Conservation (phyloP, 371 early-diverging fungal genomes). For the Rhizopus delemar region DNA sequence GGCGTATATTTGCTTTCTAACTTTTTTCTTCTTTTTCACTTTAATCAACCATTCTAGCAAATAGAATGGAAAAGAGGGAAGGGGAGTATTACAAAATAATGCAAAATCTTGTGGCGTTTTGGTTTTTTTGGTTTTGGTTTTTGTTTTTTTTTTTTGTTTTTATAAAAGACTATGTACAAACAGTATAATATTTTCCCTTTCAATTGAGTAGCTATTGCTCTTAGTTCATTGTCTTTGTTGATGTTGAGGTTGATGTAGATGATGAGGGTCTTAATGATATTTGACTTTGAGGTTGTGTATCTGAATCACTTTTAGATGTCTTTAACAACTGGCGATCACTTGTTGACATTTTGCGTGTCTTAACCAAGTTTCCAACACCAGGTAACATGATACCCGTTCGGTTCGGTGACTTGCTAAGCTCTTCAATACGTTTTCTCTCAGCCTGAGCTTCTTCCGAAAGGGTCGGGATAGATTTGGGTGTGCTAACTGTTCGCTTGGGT, state of each 20-base stretch:
- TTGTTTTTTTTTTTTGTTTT: too few species aligned
- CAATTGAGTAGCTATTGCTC: too few species aligned
- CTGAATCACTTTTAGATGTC: conserved; percentile 19
- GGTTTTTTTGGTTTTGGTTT: too few species aligned
- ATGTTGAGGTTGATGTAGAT: neutral
- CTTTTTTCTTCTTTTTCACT: too few species aligned
- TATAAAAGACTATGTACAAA: too few species aligned
- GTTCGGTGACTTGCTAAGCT: conserved; percentile 3
- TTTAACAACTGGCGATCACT: conserved; percentile 2
- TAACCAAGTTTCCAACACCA: conserved; percentile 19
- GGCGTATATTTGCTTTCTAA: too few species aligned
- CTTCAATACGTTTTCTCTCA: conserved; percentile 19
- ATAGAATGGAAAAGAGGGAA: too few species aligned
- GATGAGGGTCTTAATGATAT: neutral
- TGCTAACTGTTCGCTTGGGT: neutral
- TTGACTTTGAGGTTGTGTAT: conserved; percentile 7
- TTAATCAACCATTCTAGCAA: too few species aligned
- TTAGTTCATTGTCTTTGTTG: neutral
- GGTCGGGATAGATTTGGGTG: neutral
- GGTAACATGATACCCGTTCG: conserved; percentile 20
- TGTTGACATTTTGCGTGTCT: conserved; percentile 7
- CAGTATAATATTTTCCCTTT: too few species aligned
- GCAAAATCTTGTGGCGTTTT: too few species aligned
- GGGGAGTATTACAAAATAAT: too few species aligned
- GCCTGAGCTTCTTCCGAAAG: conserved; percentile 7